A percentile compares a stretch with the other conserved stretches of the same genome.
Evolutionary conservation across 1,139 yeast genomes (phyloP).

Genomic region (Kazachstania sp.): DNA sequence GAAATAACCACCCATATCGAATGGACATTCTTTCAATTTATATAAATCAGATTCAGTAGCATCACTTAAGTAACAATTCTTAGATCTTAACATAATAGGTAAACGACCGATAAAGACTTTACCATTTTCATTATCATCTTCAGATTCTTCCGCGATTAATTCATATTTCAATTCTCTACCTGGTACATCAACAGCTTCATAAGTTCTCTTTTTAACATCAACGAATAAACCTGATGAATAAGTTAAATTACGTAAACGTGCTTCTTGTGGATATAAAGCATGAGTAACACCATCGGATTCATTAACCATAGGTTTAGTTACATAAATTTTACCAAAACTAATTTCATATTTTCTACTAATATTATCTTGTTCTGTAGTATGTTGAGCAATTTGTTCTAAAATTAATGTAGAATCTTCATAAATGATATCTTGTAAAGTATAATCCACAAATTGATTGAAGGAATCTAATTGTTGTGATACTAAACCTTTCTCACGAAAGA

Average conservation of each 20-base stretch:
- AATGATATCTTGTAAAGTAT: slow-evolving; percentile 92
- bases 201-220: slow-evolving; percentile 86
- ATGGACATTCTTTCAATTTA: slow-evolving; percentile 95
- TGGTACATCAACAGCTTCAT: slow-evolving; percentile 69
- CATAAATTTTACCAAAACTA: slow-evolving; percentile 90
- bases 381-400: slow-evolving; percentile 97
- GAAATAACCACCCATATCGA: slow-evolving; percentile 98
- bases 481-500: slow-evolving; percentile 91
- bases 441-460: slow-evolving; percentile 93
- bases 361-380: slow-evolving; percentile 81
- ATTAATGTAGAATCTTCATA: slow-evolving; percentile 93
- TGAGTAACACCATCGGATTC: slow-evolving; percentile 99
- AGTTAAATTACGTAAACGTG: slow-evolving; percentile 88
- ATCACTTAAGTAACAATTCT: slow-evolving; percentile 88
- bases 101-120: slow-evolving; percentile 92
- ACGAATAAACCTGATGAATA: slow-evolving; percentile 94
- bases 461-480: slow-evolving; percentile 98
- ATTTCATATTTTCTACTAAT: slow-evolving; percentile 89
- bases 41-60: slow-evolving; percentile 91
- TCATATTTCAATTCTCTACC: slow-evolving; percentile 70
- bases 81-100: slow-evolving; percentile 95
- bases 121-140: slow-evolving; percentile 53
- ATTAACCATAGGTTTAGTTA: slow-evolving; percentile 95
- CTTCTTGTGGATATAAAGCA: slow-evolving; percentile 97
- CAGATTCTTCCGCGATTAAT: slow-evolving; percentile 38